phyloP scores from a whole-genome alignment of 768 basidiomycete genomes.

The Mrakia frigida region DNA sequence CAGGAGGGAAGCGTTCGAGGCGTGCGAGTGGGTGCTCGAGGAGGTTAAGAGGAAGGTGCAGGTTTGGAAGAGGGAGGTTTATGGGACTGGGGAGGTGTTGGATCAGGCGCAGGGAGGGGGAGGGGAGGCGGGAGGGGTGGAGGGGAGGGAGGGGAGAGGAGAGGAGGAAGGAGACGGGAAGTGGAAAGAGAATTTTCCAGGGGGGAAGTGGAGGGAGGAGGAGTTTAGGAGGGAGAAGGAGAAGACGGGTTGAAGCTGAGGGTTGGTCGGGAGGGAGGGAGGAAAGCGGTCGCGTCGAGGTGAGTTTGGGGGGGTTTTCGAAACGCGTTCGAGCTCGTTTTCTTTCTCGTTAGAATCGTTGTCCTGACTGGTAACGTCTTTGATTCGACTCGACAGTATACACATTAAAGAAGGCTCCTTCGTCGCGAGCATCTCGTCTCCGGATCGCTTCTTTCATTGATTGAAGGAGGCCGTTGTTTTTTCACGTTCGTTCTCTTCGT shows the following conservation, averaged over 20 bases:
- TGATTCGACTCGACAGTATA: too few relatives aligned
- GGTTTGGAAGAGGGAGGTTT: conserved; percentile 89
- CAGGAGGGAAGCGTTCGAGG: conserved; percentile 70
- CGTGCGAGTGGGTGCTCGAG: conserved; percentile 79
- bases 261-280: neutral
- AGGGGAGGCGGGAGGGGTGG: conserved; percentile 54
- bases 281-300: neutral
- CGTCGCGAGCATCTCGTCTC: too few relatives aligned
- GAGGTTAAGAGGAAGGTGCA: conserved; percentile 74
- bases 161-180: conserved; percentile 57
- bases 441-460: too few relatives aligned
- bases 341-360: too few relatives aligned
- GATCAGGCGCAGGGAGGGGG: conserved; percentile 9
- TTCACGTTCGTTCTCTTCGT: too few relatives aligned
- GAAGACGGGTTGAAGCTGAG: neutral
- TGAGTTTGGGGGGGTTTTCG: too few relatives aligned
- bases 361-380: too few relatives aligned
- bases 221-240: conserved; percentile 9
- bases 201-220: conserved; percentile 25
- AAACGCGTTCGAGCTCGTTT: too few relatives aligned
- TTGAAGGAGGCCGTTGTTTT: too few relatives aligned
- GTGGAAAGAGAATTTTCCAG: conserved; percentile 60
- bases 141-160: conserved; percentile 47
- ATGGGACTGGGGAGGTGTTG: conserved; percentile 47
- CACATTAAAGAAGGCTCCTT: too few relatives aligned